These are phyloP conservation scores for Aspergillus chevalieri DNA, from an alignment of 2,329 filamentous ascomycete genomes.

Conservation along the genomic window DNA sequence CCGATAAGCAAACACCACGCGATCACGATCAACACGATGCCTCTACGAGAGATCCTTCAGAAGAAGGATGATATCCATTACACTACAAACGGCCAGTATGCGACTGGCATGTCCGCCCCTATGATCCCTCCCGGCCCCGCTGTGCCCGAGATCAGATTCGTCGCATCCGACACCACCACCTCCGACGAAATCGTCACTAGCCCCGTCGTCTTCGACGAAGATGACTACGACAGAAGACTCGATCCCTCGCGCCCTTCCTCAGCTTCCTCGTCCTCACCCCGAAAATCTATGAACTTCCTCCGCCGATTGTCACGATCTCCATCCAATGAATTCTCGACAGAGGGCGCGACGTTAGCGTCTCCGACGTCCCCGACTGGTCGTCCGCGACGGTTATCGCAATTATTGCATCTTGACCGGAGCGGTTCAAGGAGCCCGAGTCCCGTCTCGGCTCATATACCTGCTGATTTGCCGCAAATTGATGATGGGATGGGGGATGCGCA, in stretches of 20 bases:
- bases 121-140: slow-evolving; percentile 15
- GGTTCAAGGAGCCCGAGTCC: slow-evolving; percentile 28
- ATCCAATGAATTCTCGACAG: slow-evolving; percentile 3
- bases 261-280: slow-evolving; percentile 27
- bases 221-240: slow-evolving; percentile 17
- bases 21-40: slow-evolving; percentile 39
- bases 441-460: slow-evolving; percentile 64
- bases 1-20: not conserved
- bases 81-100: slow-evolving; percentile 33
- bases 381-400: slow-evolving; percentile 28
- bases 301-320: slow-evolving; percentile 24
- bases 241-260: slow-evolving; percentile 11
- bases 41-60: slow-evolving; percentile 56
- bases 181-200: slow-evolving; percentile 67
- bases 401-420: slow-evolving; percentile 29
- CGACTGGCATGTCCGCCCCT: slow-evolving; percentile 36
- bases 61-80: slow-evolving; percentile 53
- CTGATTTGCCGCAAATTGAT: slow-evolving; percentile 69
- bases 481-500: slow-evolving; percentile 44
- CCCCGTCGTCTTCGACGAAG: slow-evolving; percentile 54
- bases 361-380: slow-evolving; percentile 21
- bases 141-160: slow-evolving; percentile 69
- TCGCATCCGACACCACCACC: slow-evolving; percentile 78
- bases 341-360: slow-evolving; percentile 10
- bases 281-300: slow-evolving; percentile 29